phyloP scores from a whole-genome alignment of 2,329 filamentous ascomycete genomes.

The Fusarium heterosporum region DNA sequence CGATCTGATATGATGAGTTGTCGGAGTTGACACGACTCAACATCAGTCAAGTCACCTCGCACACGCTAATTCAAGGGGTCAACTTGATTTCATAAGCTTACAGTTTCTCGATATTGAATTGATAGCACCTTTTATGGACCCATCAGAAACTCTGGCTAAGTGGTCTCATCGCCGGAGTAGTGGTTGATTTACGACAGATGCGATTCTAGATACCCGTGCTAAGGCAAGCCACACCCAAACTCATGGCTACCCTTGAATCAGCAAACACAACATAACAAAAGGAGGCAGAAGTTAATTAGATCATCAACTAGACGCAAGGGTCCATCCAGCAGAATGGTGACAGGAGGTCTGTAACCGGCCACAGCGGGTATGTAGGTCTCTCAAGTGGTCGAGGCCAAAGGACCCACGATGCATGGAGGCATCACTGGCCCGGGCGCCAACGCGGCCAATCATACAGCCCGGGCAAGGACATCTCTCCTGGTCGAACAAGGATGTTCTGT shows the following conservation, averaged over 20 bases:
- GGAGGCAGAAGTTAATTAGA: neutral
- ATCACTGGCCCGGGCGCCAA: conserved; percentile 52
- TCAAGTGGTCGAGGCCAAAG: conserved; percentile 41
- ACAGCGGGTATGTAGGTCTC: conserved; percentile 49
- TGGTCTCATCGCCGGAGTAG: conserved; percentile 6
- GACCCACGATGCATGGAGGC: conserved; percentile 44
- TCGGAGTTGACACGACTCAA: conserved; percentile 24
- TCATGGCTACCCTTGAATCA: conserved; percentile 3
- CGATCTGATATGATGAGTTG: conserved; percentile 10
- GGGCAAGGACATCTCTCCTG: conserved; percentile 31
- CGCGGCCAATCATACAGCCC: conserved; percentile 49
- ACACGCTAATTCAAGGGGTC: conserved; percentile 24
- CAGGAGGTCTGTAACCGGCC: conserved; percentile 34
- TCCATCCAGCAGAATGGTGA: conserved; percentile 21
- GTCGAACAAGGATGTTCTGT: conserved; percentile 31
- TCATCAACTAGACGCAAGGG: conserved; percentile 20
- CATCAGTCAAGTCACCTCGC: neutral
- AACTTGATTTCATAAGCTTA: conserved; percentile 9
- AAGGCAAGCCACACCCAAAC: conserved; percentile 4
- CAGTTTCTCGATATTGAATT: neutral
- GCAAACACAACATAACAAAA: conserved; percentile 22
- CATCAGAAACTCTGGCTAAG: conserved; percentile 7
- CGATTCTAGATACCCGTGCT: conserved; percentile 14
- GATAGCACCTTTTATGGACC: neutral
- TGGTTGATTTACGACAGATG: conserved; percentile 3